These are phyloP conservation scores for Umbelopsis vinacea DNA, from an alignment of 192 early-diverging fungal genomes.

Conservation along the genomic window DNA sequence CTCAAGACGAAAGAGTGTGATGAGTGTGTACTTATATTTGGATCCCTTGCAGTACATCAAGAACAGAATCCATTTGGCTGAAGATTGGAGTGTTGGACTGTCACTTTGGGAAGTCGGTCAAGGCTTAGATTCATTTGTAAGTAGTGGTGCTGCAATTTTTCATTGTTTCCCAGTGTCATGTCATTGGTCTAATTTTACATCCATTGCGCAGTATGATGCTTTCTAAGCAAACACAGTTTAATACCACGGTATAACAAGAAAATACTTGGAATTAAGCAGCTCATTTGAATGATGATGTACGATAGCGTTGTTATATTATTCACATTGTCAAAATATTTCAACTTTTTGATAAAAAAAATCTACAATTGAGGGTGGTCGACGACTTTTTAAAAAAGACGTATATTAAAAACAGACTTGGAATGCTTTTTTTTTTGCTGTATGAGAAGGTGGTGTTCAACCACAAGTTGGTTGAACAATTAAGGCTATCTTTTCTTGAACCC, in stretches of 20 bases:
- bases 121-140: constrained; percentile 51
- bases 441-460: background rate
- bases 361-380: background rate
- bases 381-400: background rate
- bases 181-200: background rate
- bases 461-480: background rate
- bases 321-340: background rate
- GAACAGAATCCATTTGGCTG: constrained; percentile 34
- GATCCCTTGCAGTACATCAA: constrained; percentile 32
- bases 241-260: no score
- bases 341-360: background rate
- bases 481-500: constrained; percentile 69
- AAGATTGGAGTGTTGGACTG: constrained; percentile 47
- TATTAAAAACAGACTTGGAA: background rate
- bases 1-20: background rate
- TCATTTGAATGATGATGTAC: background rate
- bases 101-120: constrained; percentile 50
- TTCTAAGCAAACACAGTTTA: background rate
- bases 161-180: background rate
- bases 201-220: background rate
- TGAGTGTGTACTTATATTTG: background rate
- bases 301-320: background rate
- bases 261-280: no score
- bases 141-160: background rate
- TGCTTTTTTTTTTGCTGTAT: background rate